Evolutionary conservation across 2,329 filamentous ascomycete genomes (phyloP), one percentile per base, ranked within the genome.

Genomic region (Furcasterigmium sp.): DNA sequence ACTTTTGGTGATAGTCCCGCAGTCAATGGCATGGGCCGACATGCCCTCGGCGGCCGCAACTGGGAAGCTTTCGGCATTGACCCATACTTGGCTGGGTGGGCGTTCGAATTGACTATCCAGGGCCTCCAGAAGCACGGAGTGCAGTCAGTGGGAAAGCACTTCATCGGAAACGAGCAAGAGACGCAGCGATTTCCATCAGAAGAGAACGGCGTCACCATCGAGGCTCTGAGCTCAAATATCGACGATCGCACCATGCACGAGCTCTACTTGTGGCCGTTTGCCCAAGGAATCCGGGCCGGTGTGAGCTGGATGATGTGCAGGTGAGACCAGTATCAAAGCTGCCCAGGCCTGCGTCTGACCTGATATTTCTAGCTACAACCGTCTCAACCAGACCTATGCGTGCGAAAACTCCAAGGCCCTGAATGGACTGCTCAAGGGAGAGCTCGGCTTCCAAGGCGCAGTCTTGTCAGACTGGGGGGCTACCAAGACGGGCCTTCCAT

Each of bases 361-460:
- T 63, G n/a, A n/a, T n/a, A n/a, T n/a, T n/a, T n/a, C n/a, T n/a
- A 78, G 78, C 0, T 87, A 87, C 64, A 81, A 87, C 55, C 78
- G 84, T 44, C 67, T 85, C 52, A 89, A 90, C 61, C 80, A 78
- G 57, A 84, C 78, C 2, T 88, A 87, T 54, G 80, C 67, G n/a
- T 90, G 85, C 58, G 79, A 87, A 56, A 89, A 87, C 60, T 78
- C 78, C 39, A 80, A 82, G 54, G 62, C 84, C 9, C 68, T 87
- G 51, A 89, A 88, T 50, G 77, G 80, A 8, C 62, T 89, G 0
- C 68, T 89, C 44, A 89, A 81, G 59, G 69, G 66, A 1, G 76
- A 81, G 53, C 60, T 80, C 3, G 79, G 71, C 3, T 88, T 87
- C 56, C 75, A 84, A 18, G 84, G 84, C 0, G 86, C 85, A 52